A percentile compares a stretch with the other conserved stretches of the same genome.
Conservation (phyloP, 176 grass and related monocot species). For the Aegilops sharonensis region DNA sequence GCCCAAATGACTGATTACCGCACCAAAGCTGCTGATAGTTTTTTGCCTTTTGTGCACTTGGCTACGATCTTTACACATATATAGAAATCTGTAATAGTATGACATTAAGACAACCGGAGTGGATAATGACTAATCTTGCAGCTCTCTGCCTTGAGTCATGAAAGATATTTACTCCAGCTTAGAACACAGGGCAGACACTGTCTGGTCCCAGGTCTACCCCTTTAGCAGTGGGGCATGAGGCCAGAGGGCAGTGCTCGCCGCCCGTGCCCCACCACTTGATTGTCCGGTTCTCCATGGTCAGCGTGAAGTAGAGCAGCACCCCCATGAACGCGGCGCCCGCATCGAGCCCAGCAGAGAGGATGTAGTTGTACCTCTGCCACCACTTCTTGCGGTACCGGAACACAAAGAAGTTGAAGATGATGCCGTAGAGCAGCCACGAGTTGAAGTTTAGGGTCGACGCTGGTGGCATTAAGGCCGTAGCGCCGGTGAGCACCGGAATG, state of each 20-base stretch:
- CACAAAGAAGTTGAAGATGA: constrained; percentile 79
- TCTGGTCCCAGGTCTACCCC: constrained; percentile 37
- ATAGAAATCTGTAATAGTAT: neutral
- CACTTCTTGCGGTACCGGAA: constrained; percentile 72
- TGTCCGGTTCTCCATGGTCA: constrained; percentile 51
- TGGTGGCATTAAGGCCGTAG: constrained; percentile 64
- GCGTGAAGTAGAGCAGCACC: constrained; percentile 64
- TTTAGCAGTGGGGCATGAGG: constrained; percentile 56
- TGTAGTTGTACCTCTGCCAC: constrained; percentile 89
- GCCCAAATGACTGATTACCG: neutral
- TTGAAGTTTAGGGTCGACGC: constrained; percentile 71
- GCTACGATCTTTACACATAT: constrained; percentile 6
- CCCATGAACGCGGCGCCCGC: constrained; percentile 80
- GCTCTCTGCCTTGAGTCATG: constrained; percentile 11
- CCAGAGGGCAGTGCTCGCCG: constrained; percentile 72
- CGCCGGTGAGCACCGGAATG: constrained; percentile 73
- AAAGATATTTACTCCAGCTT: neutral
- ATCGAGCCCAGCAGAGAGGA: constrained; percentile 70
- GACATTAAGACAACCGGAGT: neutral
- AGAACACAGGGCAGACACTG: constrained; percentile 47
- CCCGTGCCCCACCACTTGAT: constrained; percentile 62
- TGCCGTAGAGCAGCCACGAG: constrained; percentile 59
- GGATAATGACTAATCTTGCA: neutral
- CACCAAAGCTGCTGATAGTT: neutral
- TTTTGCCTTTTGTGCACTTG: neutral